A percentile compares a stretch with the other conserved stretches of the same genome.
phyloP scores from a whole-genome alignment of 2,329 filamentous ascomycete species.

The Aspergillus hiratsukae region DNA sequence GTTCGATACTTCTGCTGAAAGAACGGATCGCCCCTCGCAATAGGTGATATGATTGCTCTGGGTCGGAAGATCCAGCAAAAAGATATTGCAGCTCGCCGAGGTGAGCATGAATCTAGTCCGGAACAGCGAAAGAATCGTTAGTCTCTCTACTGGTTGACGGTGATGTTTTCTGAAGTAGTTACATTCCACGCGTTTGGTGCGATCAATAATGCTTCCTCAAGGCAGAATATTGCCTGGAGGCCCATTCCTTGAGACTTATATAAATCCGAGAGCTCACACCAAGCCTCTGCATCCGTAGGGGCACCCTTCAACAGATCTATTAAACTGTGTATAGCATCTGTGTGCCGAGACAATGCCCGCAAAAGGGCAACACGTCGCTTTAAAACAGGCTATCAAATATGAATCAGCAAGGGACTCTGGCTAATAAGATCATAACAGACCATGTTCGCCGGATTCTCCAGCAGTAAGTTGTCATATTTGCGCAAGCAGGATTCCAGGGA shows the following conservation, averaged over 20 bases:
- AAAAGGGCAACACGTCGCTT: constrained; percentile 82
- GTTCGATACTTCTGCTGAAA: constrained; percentile 85
- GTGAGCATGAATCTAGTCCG: constrained; percentile 70
- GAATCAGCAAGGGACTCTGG: constrained; percentile 26
- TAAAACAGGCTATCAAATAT: constrained; percentile 61
- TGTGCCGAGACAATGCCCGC: constrained; percentile 62
- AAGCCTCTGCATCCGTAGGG: constrained; percentile 87
- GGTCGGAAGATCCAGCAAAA: constrained; percentile 42
- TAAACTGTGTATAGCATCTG: constrained; percentile 71
- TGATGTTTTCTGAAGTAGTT: constrained; percentile 29
- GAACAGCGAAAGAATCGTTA: constrained; percentile 4
- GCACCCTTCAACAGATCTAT: constrained; percentile 73
- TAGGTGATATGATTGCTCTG: constrained; percentile 41
- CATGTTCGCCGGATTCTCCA: constrained; percentile 72
- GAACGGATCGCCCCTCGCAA: constrained; percentile 72
- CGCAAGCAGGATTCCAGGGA: constrained; percentile 67
- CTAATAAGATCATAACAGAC: constrained; percentile 47
- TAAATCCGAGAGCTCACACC: constrained; percentile 85
- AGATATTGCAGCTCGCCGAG: constrained; percentile 80
- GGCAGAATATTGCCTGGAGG: constrained; percentile 76
- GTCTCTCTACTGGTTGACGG: neutral
- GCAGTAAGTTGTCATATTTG: constrained; percentile 72
- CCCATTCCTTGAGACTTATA: constrained; percentile 77
- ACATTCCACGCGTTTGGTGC: constrained; percentile 95
- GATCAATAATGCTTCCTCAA: constrained; percentile 85